These are phyloP conservation scores for Macadamia integrifolia DNA, from an alignment of 164 flowering plant genomes.

Conservation along the genomic window DNA sequence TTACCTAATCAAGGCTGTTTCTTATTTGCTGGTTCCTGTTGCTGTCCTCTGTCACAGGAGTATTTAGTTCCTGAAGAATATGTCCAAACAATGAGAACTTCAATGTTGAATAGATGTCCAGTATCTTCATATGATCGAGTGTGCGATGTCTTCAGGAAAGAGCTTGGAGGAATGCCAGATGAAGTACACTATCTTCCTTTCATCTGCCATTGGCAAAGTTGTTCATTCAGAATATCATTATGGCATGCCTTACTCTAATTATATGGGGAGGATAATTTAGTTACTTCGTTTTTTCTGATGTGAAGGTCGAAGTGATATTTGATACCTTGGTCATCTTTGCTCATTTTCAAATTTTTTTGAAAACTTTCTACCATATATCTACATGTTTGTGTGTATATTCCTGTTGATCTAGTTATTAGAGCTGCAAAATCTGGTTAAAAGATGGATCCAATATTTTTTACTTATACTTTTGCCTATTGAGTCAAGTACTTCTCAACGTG, in stretches of 20 bases:
- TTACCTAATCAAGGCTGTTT: neutral
- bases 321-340: no score
- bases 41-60: conserved; percentile 41
- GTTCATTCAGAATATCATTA: neutral
- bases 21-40: neutral
- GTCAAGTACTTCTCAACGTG: conserved; percentile 7
- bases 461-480: conserved; percentile 9
- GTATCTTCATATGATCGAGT: conserved; percentile 93
- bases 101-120: conserved; percentile 92
- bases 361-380: no score
- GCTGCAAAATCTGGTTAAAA: neutral
- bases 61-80: conserved; percentile 87
- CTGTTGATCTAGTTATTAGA: neutral
- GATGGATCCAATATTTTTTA: neutral
- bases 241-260: neutral
- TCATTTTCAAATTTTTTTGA: no score
- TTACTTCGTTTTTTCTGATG: no score
- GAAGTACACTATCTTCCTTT: conserved; percentile 43
- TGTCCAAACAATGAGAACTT: conserved; percentile 75
- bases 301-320: no score
- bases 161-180: conserved; percentile 83
- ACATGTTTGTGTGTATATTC: neutral
- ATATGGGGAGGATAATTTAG: neutral
- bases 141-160: conserved; percentile 73
- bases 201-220: neutral